Percentiles rank a stretch among this genome's conserved stretches.
These are phyloP conservation scores for Prunus mira DNA, from an alignment of 306 rosid species.

Conservation along the genomic window DNA sequence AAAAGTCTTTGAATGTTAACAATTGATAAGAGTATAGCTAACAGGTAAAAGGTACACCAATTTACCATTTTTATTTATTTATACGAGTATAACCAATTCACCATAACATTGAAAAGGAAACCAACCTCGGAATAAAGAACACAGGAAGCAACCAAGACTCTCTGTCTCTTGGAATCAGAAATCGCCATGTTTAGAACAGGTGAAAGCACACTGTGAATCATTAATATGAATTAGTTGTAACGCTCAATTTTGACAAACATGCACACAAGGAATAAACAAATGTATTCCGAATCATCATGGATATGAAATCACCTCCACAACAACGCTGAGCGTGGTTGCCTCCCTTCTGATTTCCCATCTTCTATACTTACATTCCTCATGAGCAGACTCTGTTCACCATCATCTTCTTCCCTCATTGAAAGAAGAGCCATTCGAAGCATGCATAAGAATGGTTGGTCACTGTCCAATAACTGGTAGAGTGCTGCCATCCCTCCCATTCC, in stretches of 20 bases:
- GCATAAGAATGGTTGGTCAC: conserved; percentile 98
- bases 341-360: conserved; percentile 56
- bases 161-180: conserved; percentile 90
- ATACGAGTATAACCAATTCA: neutral
- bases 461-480: conserved; percentile 89
- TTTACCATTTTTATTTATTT: too few relatives aligned
- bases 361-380: conserved; percentile 46
- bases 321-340: conserved; percentile 71
- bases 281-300: neutral
- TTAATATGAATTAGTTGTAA: conserved; percentile 16
- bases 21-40: neutral
- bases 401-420: conserved; percentile 92
- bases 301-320: conserved; percentile 72
- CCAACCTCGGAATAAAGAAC: conserved; percentile 95
- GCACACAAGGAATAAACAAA: conserved; percentile 16
- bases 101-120: neutral
- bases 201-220: conserved; percentile 82
- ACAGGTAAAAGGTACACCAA: neutral
- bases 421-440: conserved; percentile 98
- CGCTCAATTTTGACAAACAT: conserved; percentile 4
- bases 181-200: conserved; percentile 95
- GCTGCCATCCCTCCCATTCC: conserved; percentile 99
- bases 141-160: conserved; percentile 91
- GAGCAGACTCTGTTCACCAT: conserved; percentile 58
- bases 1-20: neutral